phyloP scores from a whole-genome alignment of 2,329 filamentous ascomycete species.

The Ophiocordyceps australis region DNA sequence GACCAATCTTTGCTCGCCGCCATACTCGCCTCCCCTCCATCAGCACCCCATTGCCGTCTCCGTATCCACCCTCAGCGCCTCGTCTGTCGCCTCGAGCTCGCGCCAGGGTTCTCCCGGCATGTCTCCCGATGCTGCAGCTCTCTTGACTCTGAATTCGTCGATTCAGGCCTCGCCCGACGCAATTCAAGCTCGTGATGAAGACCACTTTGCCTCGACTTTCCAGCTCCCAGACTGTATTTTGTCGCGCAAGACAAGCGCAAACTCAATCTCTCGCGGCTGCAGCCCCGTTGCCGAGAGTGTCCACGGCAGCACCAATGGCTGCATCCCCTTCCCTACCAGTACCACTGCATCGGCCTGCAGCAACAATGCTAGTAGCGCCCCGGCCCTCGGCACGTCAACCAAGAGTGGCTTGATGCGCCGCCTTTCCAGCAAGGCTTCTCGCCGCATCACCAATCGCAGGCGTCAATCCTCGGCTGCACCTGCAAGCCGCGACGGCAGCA shows the following conservation, averaged over 20 bases:
- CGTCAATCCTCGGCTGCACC: slow-evolving; percentile 63
- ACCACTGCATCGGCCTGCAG: slow-evolving; percentile 11
- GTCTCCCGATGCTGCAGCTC: slow-evolving; percentile 31
- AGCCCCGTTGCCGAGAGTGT: slow-evolving; percentile 31
- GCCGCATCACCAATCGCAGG: slow-evolving; percentile 44
- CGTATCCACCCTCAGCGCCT: slow-evolving; percentile 34
- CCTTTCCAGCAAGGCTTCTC: slow-evolving; percentile 64
- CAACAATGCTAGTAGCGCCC: neutral
- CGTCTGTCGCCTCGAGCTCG: slow-evolving; percentile 35
- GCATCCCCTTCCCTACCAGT: slow-evolving; percentile 1
- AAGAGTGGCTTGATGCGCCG: slow-evolving; percentile 54
- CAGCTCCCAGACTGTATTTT: slow-evolving; percentile 59
- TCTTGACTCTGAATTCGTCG: slow-evolving; percentile 41
- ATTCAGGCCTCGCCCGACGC: slow-evolving; percentile 50
- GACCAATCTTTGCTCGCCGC: slow-evolving; percentile 18
- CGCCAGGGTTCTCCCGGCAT: slow-evolving; percentile 37
- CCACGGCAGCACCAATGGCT: slow-evolving; percentile 6
- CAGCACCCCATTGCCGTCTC: slow-evolving; percentile 16
- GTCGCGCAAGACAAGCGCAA: slow-evolving; percentile 37
- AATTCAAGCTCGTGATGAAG: slow-evolving; percentile 33
- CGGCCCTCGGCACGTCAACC: slow-evolving; percentile 1
- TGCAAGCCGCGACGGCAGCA: slow-evolving; percentile 68
- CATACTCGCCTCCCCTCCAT: neutral
- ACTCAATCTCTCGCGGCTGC: slow-evolving; percentile 44
- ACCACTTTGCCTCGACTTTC: slow-evolving; percentile 34